Evolutionary conservation across 108 stramenopile species (phyloP), one percentile per base, ranked within the genome.

Genomic region (Cyclotella kingstonii): DNA sequence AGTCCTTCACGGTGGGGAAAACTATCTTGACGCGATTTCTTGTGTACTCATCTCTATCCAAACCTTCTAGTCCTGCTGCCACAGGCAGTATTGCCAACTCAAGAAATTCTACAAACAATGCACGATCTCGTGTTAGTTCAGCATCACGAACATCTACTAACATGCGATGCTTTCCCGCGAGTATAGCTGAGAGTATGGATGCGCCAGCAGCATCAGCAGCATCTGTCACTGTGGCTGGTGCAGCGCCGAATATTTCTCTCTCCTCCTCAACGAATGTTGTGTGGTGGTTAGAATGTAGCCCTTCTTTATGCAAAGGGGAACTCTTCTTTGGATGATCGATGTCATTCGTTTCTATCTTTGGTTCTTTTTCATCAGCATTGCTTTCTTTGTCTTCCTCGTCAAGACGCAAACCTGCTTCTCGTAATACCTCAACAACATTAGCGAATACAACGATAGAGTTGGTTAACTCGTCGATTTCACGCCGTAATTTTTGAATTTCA

Each of bases 111-210:
- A 91, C 87, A 60, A 94, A 72, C 11, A 84, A 70, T 30, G 86
- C 77, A 5, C 82, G 79, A 74, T 94, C 86, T 26, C 70, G 62
- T 21, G 78, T 83, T 26, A 94, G 69, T 51, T 94, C 93, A 11
- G 90, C 86, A 79, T 94, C 93, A 4, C 90, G 74, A n/a, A 94
- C 89, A 71, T 94, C 93, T 8, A 94, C 89, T 45, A 94, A 33
- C 88, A 94, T 88, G n/a, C 93, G 76, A 54, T 88, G 82, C 56
- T 94, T 89, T 18, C 93, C 93, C 19, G 76, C 88, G 6, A 94
- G 63, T 72, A 91, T 76, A 3, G 80, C 90, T 8, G 86, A 85
- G 2, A 91, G 60, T 42, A 90, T 89, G 30, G 90, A 83, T 17
- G 86, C 79, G 4, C 93, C 93, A 27, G 93, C 90, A 22, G 86